Base-by-base conservation (phyloP, 768 basidiomycete genomes). In the Boletus rufocinnamomeus region DNA sequence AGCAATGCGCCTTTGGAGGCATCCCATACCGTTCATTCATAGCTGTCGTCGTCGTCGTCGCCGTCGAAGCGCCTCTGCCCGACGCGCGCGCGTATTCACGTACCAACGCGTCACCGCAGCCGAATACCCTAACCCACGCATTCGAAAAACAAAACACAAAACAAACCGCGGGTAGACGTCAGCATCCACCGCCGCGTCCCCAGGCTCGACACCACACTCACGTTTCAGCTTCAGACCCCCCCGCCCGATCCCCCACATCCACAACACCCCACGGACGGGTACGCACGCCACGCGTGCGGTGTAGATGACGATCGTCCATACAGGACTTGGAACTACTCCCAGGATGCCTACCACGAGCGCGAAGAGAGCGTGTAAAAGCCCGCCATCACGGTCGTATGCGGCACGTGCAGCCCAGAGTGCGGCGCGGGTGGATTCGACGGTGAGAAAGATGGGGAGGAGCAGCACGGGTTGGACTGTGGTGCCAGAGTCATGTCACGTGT, bases 221-320 rank as follows among this genome's bases (percentile, higher is more conserved):
- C 59, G 37, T 46, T 35, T 59, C 11, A n/a, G n/a, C n/a, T 32
- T 23, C 37, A 11, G 3, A 1, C 23, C 8, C 3, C 27, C 58
- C 21, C 68, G 58, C 19, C 63, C 62, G 5, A 69, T 59, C 0
- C 70, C 70, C 25, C 30, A 59, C 0, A 63, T 0, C 66, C 61
- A 66, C 2, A 72, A 30, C 0, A 62, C 1, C 1, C 40, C 68
- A 6, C 66, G 53, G 0, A 47, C 6, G 0, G 62, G 56, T 11
- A 53, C 0, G 32, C 43, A 59, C 10, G 34, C 49, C 0, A 60
- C 23, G 21, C 45, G 44, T 2, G 3, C 32, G 1, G 7, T 8
- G 5, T 34, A 52, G 3, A 0, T 1, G 21, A 50, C 14, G 16
- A 64, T 1, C 2, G 45, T 38, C 63, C 57, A 64, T 0, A 53